Evolutionary conservation across 2,329 filamentous ascomycete genomes (phyloP), one percentile per base, ranked within the genome.

Genomic region (Nigrospora osmanthi): DNA sequence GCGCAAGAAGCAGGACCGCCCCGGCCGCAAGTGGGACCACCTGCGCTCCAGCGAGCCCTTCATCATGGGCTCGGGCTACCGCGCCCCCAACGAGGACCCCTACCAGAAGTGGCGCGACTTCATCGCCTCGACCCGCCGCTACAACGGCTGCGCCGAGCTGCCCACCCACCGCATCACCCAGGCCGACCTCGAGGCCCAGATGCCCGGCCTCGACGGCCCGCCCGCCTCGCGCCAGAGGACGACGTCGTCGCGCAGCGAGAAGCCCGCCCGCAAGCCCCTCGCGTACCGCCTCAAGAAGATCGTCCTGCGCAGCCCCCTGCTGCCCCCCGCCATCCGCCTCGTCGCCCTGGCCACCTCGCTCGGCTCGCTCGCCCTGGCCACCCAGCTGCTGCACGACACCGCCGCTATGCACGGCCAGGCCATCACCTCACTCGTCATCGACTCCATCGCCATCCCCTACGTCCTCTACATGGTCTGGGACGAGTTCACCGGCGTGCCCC

Each of bases 391-490:
- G 7, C 14, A 32, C 19, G 44, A 35, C n/a, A 28, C 15, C 2
- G 14, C 11, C 65, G 80, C 44, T 75, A 82, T 44, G 64, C 70
- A 23, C 47, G 58, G 39, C 35, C 94, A 93, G 42, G 86, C 89
- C 9, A 78, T 89, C 47, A 89, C 97, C 69, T 91, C 91, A 30
- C 84, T 97, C 44, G 80, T 88, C 33, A 87, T 98, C 35, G 91
- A 97, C 64, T 81, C 85, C 7, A 76, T 97, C 13, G 91, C 93
- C 3, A 76, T 97, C 47, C 81, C 91, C 3, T 98, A 97, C 66
- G 85, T 94, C 45, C 70, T 87, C 40, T 97, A 95, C 67, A 93
- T 97, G 69, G 94, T 90, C 19, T 95, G 84, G 69, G 93, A 98
- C 60, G 93, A 98, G 68, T 97, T 96, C 67, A 93, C 88, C 6